These are phyloP conservation scores for Lipomyces kockii DNA, from an alignment of 805 yeast species.

Conservation along the genomic window DNA sequence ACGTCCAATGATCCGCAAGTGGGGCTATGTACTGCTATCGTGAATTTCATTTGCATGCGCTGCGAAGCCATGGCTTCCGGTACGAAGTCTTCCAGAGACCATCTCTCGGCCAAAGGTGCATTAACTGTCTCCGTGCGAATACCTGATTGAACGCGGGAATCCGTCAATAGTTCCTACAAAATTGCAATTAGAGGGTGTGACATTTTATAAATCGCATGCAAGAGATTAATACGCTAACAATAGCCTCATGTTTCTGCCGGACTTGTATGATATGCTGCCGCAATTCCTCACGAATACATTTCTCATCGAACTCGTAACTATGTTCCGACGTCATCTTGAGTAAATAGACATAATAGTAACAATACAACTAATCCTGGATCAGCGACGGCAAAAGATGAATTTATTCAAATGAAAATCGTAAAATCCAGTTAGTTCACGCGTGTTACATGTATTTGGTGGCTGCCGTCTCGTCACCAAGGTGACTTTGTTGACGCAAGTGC, in stretches of 20 bases:
- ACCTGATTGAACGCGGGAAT: background rate
- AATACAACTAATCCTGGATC: background rate
- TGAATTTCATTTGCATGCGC: background rate
- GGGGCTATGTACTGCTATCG: background rate
- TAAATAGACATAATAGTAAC: background rate
- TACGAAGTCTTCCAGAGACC: background rate
- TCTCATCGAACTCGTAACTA: slow-evolving; percentile 23
- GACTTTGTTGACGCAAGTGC: background rate
- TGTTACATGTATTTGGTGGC: too few species aligned
- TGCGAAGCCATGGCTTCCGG: background rate
- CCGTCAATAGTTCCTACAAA: background rate
- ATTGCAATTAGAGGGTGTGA: background rate
- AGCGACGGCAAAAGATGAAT: background rate
- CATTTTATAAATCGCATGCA: background rate
- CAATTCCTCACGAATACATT: slow-evolving; percentile 25
- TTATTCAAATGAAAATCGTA: too few species aligned
- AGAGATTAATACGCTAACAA: slow-evolving; percentile 1
- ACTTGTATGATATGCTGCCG: slow-evolving; percentile 15
- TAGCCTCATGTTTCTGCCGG: slow-evolving; percentile 21
- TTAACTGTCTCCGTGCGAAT: background rate
- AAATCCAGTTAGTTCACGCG: too few species aligned
- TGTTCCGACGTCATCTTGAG: background rate
- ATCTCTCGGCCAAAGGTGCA: too few species aligned
- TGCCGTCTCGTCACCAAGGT: too few species aligned
- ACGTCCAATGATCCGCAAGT: background rate